These are phyloP conservation scores for Talaromyces piceae DNA, from an alignment of 2,329 filamentous ascomycete species.

Conservation along the genomic window DNA sequence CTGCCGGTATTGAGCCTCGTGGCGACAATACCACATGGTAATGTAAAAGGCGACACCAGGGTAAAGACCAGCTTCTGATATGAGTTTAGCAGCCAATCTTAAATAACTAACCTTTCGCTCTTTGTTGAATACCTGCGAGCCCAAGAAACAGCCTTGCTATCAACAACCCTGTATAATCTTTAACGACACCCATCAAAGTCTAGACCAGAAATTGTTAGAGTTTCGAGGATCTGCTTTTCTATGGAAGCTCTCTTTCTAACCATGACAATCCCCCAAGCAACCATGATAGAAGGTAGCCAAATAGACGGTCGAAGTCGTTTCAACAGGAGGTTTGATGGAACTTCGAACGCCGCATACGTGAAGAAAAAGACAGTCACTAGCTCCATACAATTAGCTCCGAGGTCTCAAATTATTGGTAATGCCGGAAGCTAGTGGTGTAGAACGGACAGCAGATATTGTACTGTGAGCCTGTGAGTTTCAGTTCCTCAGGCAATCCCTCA, in stretches of 20 bases:
- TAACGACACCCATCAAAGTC: constrained; percentile 38
- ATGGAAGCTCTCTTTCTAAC: constrained; percentile 10
- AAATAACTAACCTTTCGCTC: neutral
- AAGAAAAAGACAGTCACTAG: constrained; percentile 47
- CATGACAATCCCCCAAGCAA: constrained; percentile 44
- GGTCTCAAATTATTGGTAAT: neutral
- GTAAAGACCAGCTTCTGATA: constrained; percentile 39
- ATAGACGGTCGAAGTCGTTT: constrained; percentile 34
- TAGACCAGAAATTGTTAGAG: neutral
- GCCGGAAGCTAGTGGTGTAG: neutral
- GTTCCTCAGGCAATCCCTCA: constrained; percentile 45
- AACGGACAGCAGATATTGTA: constrained; percentile 21
- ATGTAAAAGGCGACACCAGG: constrained; percentile 44
- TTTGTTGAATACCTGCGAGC: constrained; percentile 16
- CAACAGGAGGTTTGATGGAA: constrained; percentile 37
- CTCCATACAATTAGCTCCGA: constrained; percentile 18
- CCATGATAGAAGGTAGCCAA: constrained; percentile 35
- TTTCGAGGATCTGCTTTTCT: neutral
- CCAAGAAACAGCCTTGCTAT: constrained; percentile 43
- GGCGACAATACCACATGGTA: constrained; percentile 53
- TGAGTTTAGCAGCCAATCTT: neutral
- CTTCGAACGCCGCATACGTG: constrained; percentile 39
- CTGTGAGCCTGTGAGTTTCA: constrained; percentile 32
- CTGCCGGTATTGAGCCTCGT: constrained; percentile 49
- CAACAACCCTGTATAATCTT: constrained; percentile 42